Percentiles rank a stretch among this genome's conserved stretches.
Conservation (phyloP, 1,139 yeast species). For the Suhomyces bokatorum region DNA sequence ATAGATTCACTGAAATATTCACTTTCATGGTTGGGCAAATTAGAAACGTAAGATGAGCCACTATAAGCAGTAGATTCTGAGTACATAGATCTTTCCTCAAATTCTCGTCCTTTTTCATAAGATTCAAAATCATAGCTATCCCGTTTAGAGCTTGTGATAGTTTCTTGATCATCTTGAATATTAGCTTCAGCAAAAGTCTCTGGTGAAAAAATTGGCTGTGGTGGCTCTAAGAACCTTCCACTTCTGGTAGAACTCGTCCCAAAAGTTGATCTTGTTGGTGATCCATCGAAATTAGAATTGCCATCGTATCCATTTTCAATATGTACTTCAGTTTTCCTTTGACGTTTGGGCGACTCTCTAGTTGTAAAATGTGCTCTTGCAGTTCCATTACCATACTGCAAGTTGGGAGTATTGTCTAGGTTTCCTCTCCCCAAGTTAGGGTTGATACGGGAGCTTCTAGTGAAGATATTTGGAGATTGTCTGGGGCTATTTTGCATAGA, state of each 20-base stretch:
- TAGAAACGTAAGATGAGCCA: slow-evolving; percentile 31
- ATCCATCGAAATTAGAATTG: slow-evolving; percentile 23
- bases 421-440: slow-evolving; percentile 26
- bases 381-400: slow-evolving; percentile 30
- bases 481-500: slow-evolving; percentile 27
- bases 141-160: slow-evolving; percentile 23
- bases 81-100: slow-evolving; percentile 37
- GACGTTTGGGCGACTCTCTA: slow-evolving; percentile 67
- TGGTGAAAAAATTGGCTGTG: slow-evolving; percentile 65
- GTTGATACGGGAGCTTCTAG: slow-evolving; percentile 53
- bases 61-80: slow-evolving; percentile 44
- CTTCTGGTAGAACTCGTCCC: slow-evolving; percentile 39
- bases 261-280: slow-evolving; percentile 36
- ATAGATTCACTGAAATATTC: slow-evolving; percentile 47
- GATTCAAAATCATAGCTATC: slow-evolving; percentile 37
- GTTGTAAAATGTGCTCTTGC: slow-evolving; percentile 58
- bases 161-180: slow-evolving; percentile 39
- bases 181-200: slow-evolving; percentile 64
- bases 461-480: slow-evolving; percentile 48
- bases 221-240: slow-evolving; percentile 58
- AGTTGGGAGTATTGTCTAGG: slow-evolving; percentile 29
- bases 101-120: slow-evolving; percentile 39
- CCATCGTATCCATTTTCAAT: slow-evolving; percentile 37
- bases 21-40: slow-evolving; percentile 24
- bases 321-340: slow-evolving; percentile 47